A percentile compares a stretch with the other conserved stretches of the same genome.
phyloP scores from a whole-genome alignment of 1,139 yeast species.

The Saccharomyces hybrid region DNA sequence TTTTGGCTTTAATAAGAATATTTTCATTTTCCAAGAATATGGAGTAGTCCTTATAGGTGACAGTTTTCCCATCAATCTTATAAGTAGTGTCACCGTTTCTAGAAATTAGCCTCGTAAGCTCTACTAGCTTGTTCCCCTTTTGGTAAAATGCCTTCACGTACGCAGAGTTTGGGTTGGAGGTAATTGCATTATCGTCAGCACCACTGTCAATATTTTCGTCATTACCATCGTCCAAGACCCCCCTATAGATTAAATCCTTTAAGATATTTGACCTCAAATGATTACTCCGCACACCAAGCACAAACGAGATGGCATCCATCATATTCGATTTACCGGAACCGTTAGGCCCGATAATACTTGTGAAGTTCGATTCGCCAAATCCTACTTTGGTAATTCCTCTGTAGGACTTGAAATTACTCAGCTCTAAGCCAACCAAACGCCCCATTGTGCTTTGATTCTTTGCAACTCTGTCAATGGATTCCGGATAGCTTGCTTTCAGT shows the following conservation, averaged over 20 bases:
- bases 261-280: constrained; percentile 71
- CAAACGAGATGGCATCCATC: constrained; percentile 98
- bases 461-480: not conserved
- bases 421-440: constrained; percentile 62
- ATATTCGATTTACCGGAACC: constrained; percentile 96
- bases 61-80: constrained; percentile 54
- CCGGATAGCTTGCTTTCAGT: not conserved
- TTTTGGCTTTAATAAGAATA: constrained; percentile 80
- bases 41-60: constrained; percentile 59
- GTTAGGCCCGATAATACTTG: constrained; percentile 93
- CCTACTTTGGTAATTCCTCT: constrained; percentile 69
- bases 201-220: constrained; percentile 15
- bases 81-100: constrained; percentile 60
- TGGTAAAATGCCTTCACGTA: constrained; percentile 77
- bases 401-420: constrained; percentile 86
- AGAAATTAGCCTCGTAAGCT: constrained; percentile 42
- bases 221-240: constrained; percentile 35
- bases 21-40: constrained; percentile 67
- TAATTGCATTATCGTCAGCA: constrained; percentile 18
- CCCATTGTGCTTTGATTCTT: constrained; percentile 47
- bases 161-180: constrained; percentile 46
- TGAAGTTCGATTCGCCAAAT: constrained; percentile 74
- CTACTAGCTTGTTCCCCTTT: constrained; percentile 42
- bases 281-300: constrained; percentile 72
- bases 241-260: constrained; percentile 75